These are phyloP conservation scores for Pseudogymnoascus sp. DNA, from an alignment of 2,329 filamentous ascomycete species.

Conservation along the genomic window DNA sequence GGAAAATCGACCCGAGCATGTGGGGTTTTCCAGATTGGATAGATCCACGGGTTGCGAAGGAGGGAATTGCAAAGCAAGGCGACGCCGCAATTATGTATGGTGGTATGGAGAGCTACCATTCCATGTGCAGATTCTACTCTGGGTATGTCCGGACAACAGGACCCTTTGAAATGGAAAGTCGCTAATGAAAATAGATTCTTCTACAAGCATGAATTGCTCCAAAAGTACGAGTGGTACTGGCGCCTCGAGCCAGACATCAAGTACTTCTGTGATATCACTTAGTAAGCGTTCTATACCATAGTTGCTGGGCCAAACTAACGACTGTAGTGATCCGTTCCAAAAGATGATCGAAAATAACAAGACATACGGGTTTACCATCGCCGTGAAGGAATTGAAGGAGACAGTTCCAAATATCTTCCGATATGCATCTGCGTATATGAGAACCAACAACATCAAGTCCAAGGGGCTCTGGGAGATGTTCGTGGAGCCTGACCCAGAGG, in stretches of 20 bases:
- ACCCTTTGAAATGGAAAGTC: conserved; percentile 15
- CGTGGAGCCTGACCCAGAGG: conserved; percentile 65
- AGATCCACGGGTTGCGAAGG: conserved; percentile 85
- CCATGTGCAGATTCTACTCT: conserved; percentile 99
- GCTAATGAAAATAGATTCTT: conserved; percentile 60
- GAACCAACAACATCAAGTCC: conserved; percentile 81
- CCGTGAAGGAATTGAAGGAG: conserved; percentile 94
- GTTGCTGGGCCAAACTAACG: conserved; percentile 29
- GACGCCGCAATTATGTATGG: conserved; percentile 99
- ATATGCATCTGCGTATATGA: conserved; percentile 96
- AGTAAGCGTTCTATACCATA: conserved; percentile 50
- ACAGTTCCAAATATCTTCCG: conserved; percentile 98
- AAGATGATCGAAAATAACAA: conserved; percentile 94
- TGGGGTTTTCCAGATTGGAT: conserved; percentile 98
- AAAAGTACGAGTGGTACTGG: conserved; percentile 99
- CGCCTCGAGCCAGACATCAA: conserved; percentile 98
- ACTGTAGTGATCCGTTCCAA: conserved; percentile 77
- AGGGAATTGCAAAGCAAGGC: conserved; percentile 93
- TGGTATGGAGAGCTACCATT: conserved; percentile 95
- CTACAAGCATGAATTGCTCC: conserved; percentile 89
- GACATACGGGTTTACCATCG: conserved; percentile 98
- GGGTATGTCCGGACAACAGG: conserved; percentile 52
- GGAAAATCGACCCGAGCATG: conserved; percentile 81
- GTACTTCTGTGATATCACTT: conserved; percentile 99
- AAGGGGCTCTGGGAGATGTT: conserved; percentile 99